Evolutionary conservation across 345 rosid species (phyloP).

Genomic region (Gossypium mustelinum): DNA sequence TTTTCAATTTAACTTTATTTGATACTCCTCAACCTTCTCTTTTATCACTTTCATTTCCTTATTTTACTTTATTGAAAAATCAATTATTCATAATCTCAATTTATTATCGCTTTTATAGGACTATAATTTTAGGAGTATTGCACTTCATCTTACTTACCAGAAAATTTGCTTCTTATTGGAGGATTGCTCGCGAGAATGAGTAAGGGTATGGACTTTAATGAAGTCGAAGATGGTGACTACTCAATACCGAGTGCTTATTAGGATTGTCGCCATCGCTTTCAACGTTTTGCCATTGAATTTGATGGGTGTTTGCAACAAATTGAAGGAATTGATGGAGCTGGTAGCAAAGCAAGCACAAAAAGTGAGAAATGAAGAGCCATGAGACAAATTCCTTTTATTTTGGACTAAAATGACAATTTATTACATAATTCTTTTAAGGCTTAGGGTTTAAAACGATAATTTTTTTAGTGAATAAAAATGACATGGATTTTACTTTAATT

Average conservation of each 20-base stretch:
- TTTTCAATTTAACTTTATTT: too few relatives aligned
- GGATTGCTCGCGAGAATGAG: constrained; percentile 66
- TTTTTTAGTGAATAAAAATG: too few relatives aligned
- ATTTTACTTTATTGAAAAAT: too few relatives aligned
- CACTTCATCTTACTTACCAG: constrained; percentile 56
- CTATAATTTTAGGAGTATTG: too few relatives aligned
- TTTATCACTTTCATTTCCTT: too few relatives aligned
- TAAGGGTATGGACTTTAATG: constrained; percentile 47
- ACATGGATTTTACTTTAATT: too few relatives aligned
- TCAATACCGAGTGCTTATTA: constrained; percentile 43
- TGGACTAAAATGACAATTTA: constrained; percentile 14
- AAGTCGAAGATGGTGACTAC: constrained; percentile 42
- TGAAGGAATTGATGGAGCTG: constrained; percentile 61
- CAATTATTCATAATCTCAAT: too few relatives aligned
- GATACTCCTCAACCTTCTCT: too few relatives aligned
- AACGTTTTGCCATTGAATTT: constrained; percentile 43
- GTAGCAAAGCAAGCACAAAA: constrained; percentile 55
- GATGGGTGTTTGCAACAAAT: constrained; percentile 48
- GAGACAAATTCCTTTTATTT: constrained; percentile 25
- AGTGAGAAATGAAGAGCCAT: constrained; percentile 31
- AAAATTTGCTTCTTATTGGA: constrained; percentile 16
- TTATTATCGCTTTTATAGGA: too few relatives aligned
- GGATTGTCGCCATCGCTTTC: constrained; percentile 49
- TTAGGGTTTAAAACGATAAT: too few relatives aligned
- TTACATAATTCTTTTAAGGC: too few relatives aligned